Evolutionary conservation across 2,329 filamentous ascomycete genomes (phyloP).

Genomic region (Akanthomyces lecanii): DNA sequence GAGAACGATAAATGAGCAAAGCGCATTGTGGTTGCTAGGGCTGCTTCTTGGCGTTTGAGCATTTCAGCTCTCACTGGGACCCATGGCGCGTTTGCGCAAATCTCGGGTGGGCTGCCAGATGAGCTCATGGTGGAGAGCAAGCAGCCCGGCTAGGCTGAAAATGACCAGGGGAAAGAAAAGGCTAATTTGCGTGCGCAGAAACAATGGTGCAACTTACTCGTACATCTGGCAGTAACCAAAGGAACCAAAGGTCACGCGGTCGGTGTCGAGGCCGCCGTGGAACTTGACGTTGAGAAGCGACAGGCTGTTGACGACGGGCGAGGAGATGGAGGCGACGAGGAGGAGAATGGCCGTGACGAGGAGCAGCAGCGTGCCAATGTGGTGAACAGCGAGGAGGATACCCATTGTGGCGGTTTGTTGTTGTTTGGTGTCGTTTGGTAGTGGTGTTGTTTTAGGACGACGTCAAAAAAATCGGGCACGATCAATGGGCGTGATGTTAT

Average conservation of each 20-base stretch:
- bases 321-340: slow-evolving; percentile 53
- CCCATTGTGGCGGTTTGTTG: slow-evolving; percentile 37
- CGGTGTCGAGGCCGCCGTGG: slow-evolving; percentile 30
- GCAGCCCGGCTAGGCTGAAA: background rate
- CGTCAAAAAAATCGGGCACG: background rate
- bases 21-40: background rate
- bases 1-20: too few relatives aligned
- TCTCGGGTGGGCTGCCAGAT: background rate
- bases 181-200: background rate
- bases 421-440: slow-evolving; percentile 11
- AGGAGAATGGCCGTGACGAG: slow-evolving; percentile 52
- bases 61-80: background rate
- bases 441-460: slow-evolving; percentile 6
- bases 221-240: slow-evolving; percentile 51
- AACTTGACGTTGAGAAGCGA: slow-evolving; percentile 51
- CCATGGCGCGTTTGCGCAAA: background rate
- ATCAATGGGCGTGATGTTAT: background rate
- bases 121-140: slow-evolving; percentile 9
- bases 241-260: slow-evolving; percentile 51
- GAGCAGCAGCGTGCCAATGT: slow-evolving; percentile 55
- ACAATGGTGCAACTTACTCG: background rate
- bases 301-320: slow-evolving; percentile 54
- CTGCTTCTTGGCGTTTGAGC: background rate
- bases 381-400: slow-evolving; percentile 47
- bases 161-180: background rate